Evolutionary conservation across 257 asterid genomes (phyloP), one percentile per base, ranked within the genome.

Genomic region (Eustoma russellianum): DNA sequence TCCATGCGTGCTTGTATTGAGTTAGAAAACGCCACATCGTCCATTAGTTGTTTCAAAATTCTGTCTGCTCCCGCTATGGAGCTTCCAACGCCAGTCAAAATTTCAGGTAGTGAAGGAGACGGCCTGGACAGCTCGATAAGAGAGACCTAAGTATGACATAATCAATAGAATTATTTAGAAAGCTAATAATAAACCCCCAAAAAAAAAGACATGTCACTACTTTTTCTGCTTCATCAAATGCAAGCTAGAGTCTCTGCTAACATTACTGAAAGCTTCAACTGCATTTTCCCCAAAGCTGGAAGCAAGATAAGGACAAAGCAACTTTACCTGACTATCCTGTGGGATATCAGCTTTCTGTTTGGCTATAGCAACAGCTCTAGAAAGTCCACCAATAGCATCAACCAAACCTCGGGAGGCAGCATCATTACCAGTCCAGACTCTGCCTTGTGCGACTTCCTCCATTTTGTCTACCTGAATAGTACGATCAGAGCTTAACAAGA

Each of bases 391-490:
- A 52, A 91, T 75, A 54, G 96, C 94, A 66, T 91, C 98, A 51
- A 91, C 83, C 53, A 91, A 79, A 63, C 98, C 97, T 41, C 86
- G 81, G 43, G 90, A 75, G 61, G 83, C 89, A 1, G 96, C 98
- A 65, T 87, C 95, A 48, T 79, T 78, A 19, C 98, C 98, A 9
- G 93, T 82, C 98, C 98, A 91, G 61, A 91, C 98, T 70, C 98
- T 85, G 59, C 98, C 98, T 71, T 91, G 98, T 41, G 98, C 98
- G 56, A 87, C 87, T 68, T 84, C 95, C 75, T 91, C 98, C 95
- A 87, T 91, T 70, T 81, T 76, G 61, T 84, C 94, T 56, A 82
- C 76, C 96, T 91, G 79, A 46, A 58, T 41, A 58, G 13, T 19
- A 48, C 46, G 18, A 50, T 57, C 65, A 46, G 60, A 62, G 61